Evolutionary conservation across 345 rosid species (phyloP), one percentile per base, ranked within the genome.

Genomic region (Corchorus capsularis): DNA sequence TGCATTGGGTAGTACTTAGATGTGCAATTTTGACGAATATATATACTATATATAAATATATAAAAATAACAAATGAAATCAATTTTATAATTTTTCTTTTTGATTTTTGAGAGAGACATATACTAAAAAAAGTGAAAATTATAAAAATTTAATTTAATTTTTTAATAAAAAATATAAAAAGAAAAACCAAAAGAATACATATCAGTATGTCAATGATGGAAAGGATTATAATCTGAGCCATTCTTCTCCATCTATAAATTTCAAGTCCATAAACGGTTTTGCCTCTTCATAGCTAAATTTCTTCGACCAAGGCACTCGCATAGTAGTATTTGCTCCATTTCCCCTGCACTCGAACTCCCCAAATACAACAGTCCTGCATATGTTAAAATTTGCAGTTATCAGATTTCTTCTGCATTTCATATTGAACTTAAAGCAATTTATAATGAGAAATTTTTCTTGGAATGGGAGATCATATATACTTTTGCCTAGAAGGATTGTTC

Each of bases 271-370:
- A 77, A 82, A 93, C 19, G 86, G 94, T 63, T 69, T 85, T 11
- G 84, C 93, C 73, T 96, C 88, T 72, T 82, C 74, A 4, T 54
- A 77, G 72, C 80, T 85, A 54, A 92, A 84, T 43, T 56, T 79
- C 82, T 87, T 96, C 1, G 84, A 79, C 99, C 99, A 92, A 17
- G 93, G 88, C 19, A 88, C 94, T 46, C 96, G 73, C 1, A 81
- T 82, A 32, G 87, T 70, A 73, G 80, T 85, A 60, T 87, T 83
- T 5, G 97, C 96, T 82, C 99, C 99, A 82, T 82, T 82, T 72
- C 98, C 99, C n/a, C 69, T 79, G 88, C 96, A 90, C 64, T 80
- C 82, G 56, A 84, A 96, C 79, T 96, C 99, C 12, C 96, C 97
- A 35, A 96, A 96, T 52, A 83, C 78, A 4, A 74, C 92, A 11